Percentiles rank a stretch among this genome's conserved stretches.
Evolutionary conservation across 495 filamentous ascomycete species (phyloP).

Genomic region (Penicillium paxilli): DNA sequence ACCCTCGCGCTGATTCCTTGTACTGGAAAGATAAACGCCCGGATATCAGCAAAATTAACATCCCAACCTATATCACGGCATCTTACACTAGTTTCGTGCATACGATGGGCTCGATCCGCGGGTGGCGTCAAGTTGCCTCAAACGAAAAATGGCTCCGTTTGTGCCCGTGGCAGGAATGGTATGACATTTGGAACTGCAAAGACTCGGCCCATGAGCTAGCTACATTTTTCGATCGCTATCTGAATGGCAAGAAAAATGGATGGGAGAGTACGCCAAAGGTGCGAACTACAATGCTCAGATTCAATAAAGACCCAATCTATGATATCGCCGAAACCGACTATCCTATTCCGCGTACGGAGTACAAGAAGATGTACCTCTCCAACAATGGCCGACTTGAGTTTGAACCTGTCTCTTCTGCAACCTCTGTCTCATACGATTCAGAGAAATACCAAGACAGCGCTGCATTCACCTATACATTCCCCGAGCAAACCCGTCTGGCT

Average conservation of each 20-base stretch:
- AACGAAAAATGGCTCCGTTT: background rate
- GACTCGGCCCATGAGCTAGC: constrained; percentile 4
- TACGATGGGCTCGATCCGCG: constrained; percentile 38
- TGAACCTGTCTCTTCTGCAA: background rate
- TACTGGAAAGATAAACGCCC: constrained; percentile 29
- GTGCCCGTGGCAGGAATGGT: constrained; percentile 7
- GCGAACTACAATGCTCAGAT: constrained; percentile 18
- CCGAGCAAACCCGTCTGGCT: constrained; percentile 21
- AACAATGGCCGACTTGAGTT: background rate
- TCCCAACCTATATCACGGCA: constrained; percentile 24
- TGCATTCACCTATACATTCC: constrained; percentile 25
- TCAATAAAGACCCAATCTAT: background rate
- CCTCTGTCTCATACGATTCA: background rate
- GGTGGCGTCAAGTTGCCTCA: constrained; percentile 26
- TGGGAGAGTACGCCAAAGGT: constrained; percentile 36
- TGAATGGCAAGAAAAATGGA: background rate
- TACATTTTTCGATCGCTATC: background rate
- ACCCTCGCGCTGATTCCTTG: constrained; percentile 1
- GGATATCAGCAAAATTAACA: constrained; percentile 12
- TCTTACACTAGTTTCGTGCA: constrained; percentile 32
- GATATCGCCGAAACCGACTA: background rate
- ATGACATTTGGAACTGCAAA: constrained; percentile 12
- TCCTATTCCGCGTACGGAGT: background rate
- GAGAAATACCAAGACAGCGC: background rate
- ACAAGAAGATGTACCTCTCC: background rate